A percentile compares a stretch with the other conserved stretches of the same genome.
Conservation (phyloP, 2,329 filamentous ascomycete genomes). For the Trichoderma koningii region DNA sequence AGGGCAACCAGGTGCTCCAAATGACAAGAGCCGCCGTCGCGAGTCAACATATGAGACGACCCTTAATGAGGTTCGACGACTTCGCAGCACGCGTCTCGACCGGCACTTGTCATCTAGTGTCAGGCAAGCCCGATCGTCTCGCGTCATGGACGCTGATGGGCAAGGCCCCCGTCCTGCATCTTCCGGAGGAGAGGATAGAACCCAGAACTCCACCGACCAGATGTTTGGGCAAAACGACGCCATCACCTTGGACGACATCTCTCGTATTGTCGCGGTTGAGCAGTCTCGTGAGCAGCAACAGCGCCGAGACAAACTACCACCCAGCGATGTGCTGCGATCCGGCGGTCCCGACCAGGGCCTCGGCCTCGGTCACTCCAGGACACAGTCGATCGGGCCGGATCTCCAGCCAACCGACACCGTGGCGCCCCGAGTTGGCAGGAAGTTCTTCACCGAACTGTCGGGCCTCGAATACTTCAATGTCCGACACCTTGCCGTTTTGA, state of each 20-base stretch:
- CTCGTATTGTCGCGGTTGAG: slow-evolving; percentile 91
- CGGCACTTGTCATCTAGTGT: slow-evolving; percentile 92
- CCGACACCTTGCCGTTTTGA: slow-evolving; percentile 88
- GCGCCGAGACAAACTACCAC: slow-evolving; percentile 53
- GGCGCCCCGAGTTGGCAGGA: slow-evolving; percentile 62
- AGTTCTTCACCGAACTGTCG: slow-evolving; percentile 94
- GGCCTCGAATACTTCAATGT: slow-evolving; percentile 97
- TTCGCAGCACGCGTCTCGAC: slow-evolving; percentile 91
- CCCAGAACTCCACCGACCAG: slow-evolving; percentile 67
- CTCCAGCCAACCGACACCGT: slow-evolving; percentile 55
- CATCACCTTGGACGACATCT: slow-evolving; percentile 92
- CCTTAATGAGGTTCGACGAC: slow-evolving; percentile 87
- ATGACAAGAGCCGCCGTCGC: slow-evolving; percentile 57
- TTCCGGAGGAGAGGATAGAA: slow-evolving; percentile 60
- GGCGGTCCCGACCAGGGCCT: slow-evolving; percentile 48
- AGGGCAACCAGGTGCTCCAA: slow-evolving; percentile 64
- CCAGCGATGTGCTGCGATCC: slow-evolving; percentile 67
- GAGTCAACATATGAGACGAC: slow-evolving; percentile 90
- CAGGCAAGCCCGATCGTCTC: slow-evolving; percentile 83
- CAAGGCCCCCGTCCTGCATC: slow-evolving; percentile 74
- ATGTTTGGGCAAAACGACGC: slow-evolving; percentile 90
- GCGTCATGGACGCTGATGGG: slow-evolving; percentile 72
- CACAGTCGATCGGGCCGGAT: slow-evolving; percentile 57
- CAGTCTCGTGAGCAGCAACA: slow-evolving; percentile 90
- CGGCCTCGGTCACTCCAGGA: slow-evolving; percentile 67